A percentile compares a stretch with the other conserved stretches of the same genome.
phyloP scores from a whole-genome alignment of 2,329 filamentous ascomycete genomes.

The Iodosphaeria phyllophila region DNA sequence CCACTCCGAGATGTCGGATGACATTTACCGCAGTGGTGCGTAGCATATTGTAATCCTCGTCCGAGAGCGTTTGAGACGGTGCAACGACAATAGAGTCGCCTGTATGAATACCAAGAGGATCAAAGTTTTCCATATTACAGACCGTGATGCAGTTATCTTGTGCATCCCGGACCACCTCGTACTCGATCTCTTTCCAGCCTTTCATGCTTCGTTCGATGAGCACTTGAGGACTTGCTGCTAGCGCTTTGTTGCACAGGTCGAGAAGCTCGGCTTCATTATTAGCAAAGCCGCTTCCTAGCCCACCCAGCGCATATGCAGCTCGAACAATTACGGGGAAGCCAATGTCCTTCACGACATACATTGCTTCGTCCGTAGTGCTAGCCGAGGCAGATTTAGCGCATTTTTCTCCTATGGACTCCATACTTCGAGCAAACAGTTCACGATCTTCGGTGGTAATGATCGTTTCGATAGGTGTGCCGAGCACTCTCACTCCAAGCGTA shows the following conservation, averaged over 20 bases:
- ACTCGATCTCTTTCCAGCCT: conserved; percentile 99
- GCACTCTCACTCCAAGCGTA: conserved; percentile 73
- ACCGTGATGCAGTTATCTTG: conserved; percentile 98
- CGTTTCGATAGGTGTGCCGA: conserved; percentile 92
- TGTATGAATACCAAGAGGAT: conserved; percentile 92
- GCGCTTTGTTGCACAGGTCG: conserved; percentile 84
- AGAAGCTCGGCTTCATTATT: conserved; percentile 68
- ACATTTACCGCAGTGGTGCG: conserved; percentile 93
- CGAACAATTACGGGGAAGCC: conserved; percentile 94
- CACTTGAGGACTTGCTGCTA: conserved; percentile 87
- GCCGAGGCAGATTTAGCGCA: conserved; percentile 95
- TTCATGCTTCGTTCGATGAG: conserved; percentile 98
- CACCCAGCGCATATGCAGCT: conserved; percentile 88
- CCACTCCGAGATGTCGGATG: conserved; percentile 88
- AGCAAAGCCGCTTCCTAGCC: conserved; percentile 87
- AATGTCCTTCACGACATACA: conserved; percentile 75
- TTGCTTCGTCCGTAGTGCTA: conserved; percentile 70
- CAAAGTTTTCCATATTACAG: conserved; percentile 99
- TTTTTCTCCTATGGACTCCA: conserved; percentile 96
- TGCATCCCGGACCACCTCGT: conserved; percentile 90
- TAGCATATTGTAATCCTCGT: conserved; percentile 98
- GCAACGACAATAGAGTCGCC: conserved; percentile 97
- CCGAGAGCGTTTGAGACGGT: conserved; percentile 87
- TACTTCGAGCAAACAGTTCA: conserved; percentile 90
- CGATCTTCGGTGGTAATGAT: conserved; percentile 98